Evolutionary conservation across 2,329 filamentous ascomycete species (phyloP).

Genomic region (Blumeria hordei): DNA sequence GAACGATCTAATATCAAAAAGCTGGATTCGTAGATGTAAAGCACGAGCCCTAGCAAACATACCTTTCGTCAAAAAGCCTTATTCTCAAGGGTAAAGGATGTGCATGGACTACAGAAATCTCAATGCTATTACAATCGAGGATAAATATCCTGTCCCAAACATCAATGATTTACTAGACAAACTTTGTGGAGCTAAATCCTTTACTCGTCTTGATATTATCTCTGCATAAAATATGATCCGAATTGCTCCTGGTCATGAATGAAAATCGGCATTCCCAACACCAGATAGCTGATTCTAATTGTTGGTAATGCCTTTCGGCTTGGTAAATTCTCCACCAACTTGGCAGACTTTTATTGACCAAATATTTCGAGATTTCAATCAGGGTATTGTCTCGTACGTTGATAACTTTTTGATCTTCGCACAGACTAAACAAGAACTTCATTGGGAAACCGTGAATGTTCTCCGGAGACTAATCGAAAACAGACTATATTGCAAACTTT

Average conservation of each 20-base stretch:
- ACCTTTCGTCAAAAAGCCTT: not conserved
- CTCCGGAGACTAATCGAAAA: not conserved
- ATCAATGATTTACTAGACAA: not conserved
- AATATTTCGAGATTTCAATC: not conserved
- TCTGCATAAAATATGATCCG: constrained; percentile 1
- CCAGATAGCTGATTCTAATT: not conserved
- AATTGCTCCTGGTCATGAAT: not conserved
- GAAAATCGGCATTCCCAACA: not conserved
- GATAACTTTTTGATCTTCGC: not conserved
- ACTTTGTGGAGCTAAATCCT: not conserved
- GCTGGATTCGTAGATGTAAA: not conserved
- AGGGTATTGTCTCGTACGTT: not conserved
- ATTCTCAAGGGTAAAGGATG: not conserved
- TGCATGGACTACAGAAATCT: not conserved
- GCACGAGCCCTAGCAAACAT: not conserved
- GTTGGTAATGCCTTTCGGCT: not conserved
- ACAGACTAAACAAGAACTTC: not conserved
- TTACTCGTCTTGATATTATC: not conserved
- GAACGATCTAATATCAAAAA: not conserved
- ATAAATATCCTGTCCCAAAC: constrained; percentile 1
- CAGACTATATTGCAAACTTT: constrained; percentile 1
- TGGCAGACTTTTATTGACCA: not conserved
- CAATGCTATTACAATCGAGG: not conserved
- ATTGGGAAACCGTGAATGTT: not conserved
- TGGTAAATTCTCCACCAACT: not conserved